Percentiles rank a stretch among this genome's conserved stretches.
Evolutionary conservation across 208 protist genomes (phyloP).

Genomic region (Trichomonas tenax): DNA sequence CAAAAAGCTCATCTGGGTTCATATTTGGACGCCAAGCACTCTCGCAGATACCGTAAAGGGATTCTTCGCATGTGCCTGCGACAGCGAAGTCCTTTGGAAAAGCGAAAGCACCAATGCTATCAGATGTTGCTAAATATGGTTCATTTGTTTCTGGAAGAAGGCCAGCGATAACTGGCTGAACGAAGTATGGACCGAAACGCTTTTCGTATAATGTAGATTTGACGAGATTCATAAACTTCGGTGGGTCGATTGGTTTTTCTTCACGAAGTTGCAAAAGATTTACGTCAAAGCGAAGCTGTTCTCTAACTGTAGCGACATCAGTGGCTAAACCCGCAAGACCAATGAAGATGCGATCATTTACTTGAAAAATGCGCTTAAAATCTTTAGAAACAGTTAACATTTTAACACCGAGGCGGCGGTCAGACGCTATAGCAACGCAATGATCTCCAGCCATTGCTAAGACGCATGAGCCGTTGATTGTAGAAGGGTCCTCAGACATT

Average conservation of each 20-base stretch:
- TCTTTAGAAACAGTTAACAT: conserved; percentile 37
- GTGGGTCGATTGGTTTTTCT: conserved; percentile 38
- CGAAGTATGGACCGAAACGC: conserved; percentile 45
- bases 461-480: background rate
- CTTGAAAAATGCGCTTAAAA: conserved; percentile 34
- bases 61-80: conserved; percentile 36
- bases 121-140: conserved; percentile 40
- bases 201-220: conserved; percentile 44
- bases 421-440: conserved; percentile 45
- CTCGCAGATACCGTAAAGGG: conserved; percentile 42
- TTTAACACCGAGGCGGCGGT: conserved; percentile 41
- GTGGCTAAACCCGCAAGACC: conserved; percentile 33
- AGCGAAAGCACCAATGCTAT: conserved; percentile 40
- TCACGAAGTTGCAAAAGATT: conserved; percentile 43
- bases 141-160: conserved; percentile 33
- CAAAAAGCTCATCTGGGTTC: conserved; percentile 45
- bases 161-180: conserved; percentile 43
- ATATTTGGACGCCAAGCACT: conserved; percentile 37
- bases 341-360: conserved; percentile 39
- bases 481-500: background rate
- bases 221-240: conserved; percentile 39
- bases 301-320: conserved; percentile 34
- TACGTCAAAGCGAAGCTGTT: conserved; percentile 36
- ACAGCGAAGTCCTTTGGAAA: conserved; percentile 44
- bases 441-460: conserved; percentile 35